Evolutionary conservation across 768 basidiomycete genomes (phyloP).

Genomic region (Cystofilobasidium macerans): DNA sequence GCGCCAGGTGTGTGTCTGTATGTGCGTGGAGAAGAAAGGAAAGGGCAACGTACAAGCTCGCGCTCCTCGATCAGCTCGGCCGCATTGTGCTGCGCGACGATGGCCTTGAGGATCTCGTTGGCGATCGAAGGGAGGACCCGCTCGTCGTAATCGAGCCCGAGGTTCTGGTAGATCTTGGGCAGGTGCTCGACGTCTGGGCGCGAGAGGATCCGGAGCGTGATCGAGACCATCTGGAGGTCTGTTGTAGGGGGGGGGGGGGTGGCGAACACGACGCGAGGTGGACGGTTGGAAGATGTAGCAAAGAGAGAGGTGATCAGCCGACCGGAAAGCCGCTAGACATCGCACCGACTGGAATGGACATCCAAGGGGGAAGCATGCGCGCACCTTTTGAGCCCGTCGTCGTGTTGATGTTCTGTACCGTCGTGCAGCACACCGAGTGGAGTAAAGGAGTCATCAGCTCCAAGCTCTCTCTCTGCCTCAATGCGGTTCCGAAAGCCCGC

Average conservation of each 20-base stretch:
- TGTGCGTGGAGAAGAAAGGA: background rate
- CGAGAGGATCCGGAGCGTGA: conserved; percentile 90
- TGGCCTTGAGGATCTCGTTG: conserved; percentile 94
- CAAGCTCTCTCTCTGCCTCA: too few species aligned
- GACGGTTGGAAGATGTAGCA: background rate
- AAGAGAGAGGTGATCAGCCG: too few species aligned
- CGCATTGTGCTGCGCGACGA: conserved; percentile 96
- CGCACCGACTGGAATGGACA: too few species aligned
- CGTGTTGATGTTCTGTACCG: conserved; percentile 83
- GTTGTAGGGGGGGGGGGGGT: background rate
- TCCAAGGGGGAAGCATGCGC: too few species aligned
- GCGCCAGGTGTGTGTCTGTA: too few species aligned
- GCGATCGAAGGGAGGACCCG: conserved; percentile 93
- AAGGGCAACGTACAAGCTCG: conserved; percentile 16
- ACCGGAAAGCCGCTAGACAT: too few species aligned
- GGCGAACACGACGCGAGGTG: background rate
- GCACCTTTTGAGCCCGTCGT: conserved; percentile 84
- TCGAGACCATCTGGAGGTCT: conserved; percentile 92
- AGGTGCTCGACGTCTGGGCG: conserved; percentile 81
- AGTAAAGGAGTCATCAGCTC: too few species aligned
- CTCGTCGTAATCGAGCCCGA: conserved; percentile 96
- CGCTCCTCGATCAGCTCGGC: conserved; percentile 56
- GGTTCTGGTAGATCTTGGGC: conserved; percentile 82
- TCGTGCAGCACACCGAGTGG: too few species aligned
- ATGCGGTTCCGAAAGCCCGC: background rate